Base-by-base conservation (phyloP, 2,329 filamentous ascomycete species). In the Aspergillus sergii region DNA sequence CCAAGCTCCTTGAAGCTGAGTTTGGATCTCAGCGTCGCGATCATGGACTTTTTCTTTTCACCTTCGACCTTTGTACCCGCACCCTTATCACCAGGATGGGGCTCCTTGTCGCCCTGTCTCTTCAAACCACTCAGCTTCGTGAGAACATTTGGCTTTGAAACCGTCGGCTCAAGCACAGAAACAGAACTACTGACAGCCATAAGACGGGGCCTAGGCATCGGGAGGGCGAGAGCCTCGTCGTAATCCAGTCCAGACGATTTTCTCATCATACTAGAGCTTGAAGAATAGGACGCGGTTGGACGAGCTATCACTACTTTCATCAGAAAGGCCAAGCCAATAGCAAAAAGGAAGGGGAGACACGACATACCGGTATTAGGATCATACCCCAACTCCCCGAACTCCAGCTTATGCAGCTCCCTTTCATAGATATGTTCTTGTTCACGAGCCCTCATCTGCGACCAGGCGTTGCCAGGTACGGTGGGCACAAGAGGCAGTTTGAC, bases 1-100 rank as follows among this genome's bases (percentile, higher is more conserved):
- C 62, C 68, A 9, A 76, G 48, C 36, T 75, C 73, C 21, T 73
- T 75, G 53, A 75, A 64, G 45, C 72, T 75, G 34, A 75, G 66
- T 60, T 76, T 76, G 4, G 71, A 71, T 43, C 67, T 67, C 43
- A 76, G 64, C 4, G 68, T 56, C 1, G 71, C 69, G 34, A 76
- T 59, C 10, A 64, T 69, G 2, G 72, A 75, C 51, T 56, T 70
- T 54, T 64, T 71, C 36, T 73, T 73, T 54, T 66, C 68, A 21
- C 46, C 45, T 32, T 67, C 30, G 8, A 26, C 53, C 8, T 39
- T 53, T 28, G 61, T 26, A 12, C 61, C 57, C 39, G 57, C 53
- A 9, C 48, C 32, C 4, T 39, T 58, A 45, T 57, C 63, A 21
- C 53, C 41, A 8, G 43, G 23, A 21, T n/a, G 32, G 8, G 67